Percentiles rank a stretch among this genome's conserved stretches.
phyloP scores from a whole-genome alignment of 176 grass and related monocot genomes.

The Triticum turgidum region DNA sequence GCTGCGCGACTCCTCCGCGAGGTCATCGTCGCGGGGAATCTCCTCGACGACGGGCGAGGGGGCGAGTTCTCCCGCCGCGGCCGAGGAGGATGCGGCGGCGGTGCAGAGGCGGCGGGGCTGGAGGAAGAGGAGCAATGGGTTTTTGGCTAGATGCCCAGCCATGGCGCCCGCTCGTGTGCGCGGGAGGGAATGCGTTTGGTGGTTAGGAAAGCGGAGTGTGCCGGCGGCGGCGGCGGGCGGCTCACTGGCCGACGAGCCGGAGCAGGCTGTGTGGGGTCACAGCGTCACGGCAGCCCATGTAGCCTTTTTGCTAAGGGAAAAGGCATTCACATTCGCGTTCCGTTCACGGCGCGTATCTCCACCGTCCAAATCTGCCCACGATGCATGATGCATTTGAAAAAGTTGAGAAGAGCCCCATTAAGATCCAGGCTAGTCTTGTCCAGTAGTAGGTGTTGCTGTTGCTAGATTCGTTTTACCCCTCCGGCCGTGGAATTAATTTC shows the following conservation, averaged over 20 bases:
- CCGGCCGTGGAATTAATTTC: too few relatives aligned
- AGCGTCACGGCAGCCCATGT: background rate
- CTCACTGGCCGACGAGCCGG: background rate
- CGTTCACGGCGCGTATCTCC: too few relatives aligned
- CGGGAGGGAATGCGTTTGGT: background rate
- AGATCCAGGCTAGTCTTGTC: too few relatives aligned
- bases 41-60: background rate
- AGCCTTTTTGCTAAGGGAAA: background rate
- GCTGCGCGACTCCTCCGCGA: slow-evolving; percentile 59
- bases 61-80: background rate
- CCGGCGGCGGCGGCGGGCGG: background rate
- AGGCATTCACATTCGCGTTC: too few relatives aligned
- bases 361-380: too few relatives aligned
- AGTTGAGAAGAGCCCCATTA: too few relatives aligned
- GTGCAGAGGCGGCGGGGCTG: slow-evolving; percentile 18
- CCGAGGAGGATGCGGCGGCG: background rate
- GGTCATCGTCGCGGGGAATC: background rate
- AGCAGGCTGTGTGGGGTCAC: background rate
- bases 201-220: background rate
- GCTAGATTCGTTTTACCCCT: too few relatives aligned
- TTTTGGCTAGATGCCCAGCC: background rate
- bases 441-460: too few relatives aligned
- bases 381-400: too few relatives aligned
- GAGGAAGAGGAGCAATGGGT: slow-evolving; percentile 6
- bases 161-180: slow-evolving; percentile 14